A percentile compares a stretch with the other conserved stretches of the same genome.
phyloP scores from a whole-genome alignment of 2,329 filamentous ascomycete genomes.

The Hypoxylon sp. region DNA sequence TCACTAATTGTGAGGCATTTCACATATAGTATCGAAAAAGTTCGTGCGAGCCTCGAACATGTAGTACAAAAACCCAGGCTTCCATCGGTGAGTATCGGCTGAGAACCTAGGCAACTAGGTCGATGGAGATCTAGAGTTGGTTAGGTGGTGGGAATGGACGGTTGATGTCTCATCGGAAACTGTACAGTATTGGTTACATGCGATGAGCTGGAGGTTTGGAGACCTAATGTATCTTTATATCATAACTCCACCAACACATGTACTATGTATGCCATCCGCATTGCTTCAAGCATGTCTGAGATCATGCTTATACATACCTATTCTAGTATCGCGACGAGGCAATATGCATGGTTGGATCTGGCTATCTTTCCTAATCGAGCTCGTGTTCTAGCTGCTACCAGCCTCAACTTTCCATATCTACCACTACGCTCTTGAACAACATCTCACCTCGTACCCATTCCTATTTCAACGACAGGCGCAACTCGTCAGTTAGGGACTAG shows the following conservation, averaged over 20 bases:
- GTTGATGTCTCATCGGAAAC: constrained; percentile 25
- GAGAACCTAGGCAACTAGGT: constrained; percentile 11
- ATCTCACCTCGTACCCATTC: constrained; percentile 28
- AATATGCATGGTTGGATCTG: constrained; percentile 36
- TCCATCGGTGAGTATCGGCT: constrained; percentile 27
- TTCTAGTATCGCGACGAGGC: constrained; percentile 34
- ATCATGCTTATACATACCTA: constrained; percentile 30
- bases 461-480: constrained; percentile 36
- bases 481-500: constrained; percentile 31
- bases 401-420: constrained; percentile 50
- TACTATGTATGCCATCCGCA: constrained; percentile 40
- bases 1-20: constrained; percentile 44
- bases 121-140: constrained; percentile 21
- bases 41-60: constrained; percentile 29
- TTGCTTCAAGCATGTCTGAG: constrained; percentile 31
- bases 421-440: constrained; percentile 29
- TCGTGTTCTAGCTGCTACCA: constrained; percentile 48
- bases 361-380: constrained; percentile 44
- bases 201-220: constrained; percentile 19
- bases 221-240: constrained; percentile 20
- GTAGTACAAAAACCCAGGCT: constrained; percentile 27
- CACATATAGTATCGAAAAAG: constrained; percentile 37
- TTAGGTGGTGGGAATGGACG: constrained; percentile 7
- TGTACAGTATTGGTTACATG: constrained; percentile 13
- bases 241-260: constrained; percentile 28